These are phyloP conservation scores for Cyclostephanos invisitatus DNA, from an alignment of 108 stramenopile genomes.

Conservation along the genomic window DNA sequence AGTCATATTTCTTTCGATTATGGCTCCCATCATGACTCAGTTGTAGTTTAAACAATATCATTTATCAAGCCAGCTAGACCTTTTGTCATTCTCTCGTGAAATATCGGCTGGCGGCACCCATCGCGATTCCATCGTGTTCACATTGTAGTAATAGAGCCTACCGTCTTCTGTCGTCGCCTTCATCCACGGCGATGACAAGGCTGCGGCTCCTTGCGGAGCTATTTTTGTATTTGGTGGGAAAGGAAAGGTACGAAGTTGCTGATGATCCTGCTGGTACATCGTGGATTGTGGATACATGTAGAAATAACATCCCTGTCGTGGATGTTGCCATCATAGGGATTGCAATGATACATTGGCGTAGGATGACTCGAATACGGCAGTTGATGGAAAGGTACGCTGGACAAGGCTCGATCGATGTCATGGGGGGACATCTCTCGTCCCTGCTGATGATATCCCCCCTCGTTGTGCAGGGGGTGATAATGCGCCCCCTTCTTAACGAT, in stretches of 20 bases:
- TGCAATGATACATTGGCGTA: not conserved
- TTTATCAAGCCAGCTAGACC: not conserved
- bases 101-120: not conserved
- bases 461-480: not conserved
- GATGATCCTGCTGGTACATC: not conserved
- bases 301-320: not conserved
- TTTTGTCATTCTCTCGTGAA: not conserved
- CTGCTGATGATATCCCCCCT: not conserved
- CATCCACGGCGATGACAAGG: not conserved
- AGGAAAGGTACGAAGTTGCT: not conserved
- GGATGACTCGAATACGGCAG: not conserved
- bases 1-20: not conserved
- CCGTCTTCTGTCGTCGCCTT: not conserved
- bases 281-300: not conserved
- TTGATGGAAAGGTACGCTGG: not conserved
- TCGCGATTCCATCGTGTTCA: slow-evolving; percentile 5
- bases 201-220: not conserved
- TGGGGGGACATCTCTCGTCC: not conserved
- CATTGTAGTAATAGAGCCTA: slow-evolving; percentile 9
- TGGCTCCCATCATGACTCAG: not conserved
- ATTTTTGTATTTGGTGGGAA: not conserved
- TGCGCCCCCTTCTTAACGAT: not conserved
- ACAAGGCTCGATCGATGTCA: not conserved
- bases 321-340: not conserved
- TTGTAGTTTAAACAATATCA: not conserved